These are phyloP conservation scores for Mycosarcoma mackinlayi DNA, from an alignment of 1,284 basidiomycete species.

Conservation along the genomic window DNA sequence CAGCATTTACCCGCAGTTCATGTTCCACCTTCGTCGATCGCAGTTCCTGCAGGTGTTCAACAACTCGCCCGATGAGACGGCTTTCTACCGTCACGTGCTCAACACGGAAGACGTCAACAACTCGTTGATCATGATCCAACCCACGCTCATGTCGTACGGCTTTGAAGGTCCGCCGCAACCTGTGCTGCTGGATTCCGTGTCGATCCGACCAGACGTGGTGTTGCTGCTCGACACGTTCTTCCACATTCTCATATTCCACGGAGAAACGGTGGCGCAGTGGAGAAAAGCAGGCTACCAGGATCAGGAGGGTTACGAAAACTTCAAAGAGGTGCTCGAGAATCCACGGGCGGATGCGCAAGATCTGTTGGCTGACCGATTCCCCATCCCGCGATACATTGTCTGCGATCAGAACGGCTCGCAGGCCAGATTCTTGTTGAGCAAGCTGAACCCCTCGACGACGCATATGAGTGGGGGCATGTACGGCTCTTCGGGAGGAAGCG, in stretches of 20 bases:
- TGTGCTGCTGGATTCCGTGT: constrained; percentile 94
- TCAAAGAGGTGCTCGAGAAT: constrained; percentile 89
- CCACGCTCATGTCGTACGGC: constrained; percentile 98
- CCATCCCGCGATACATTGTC: constrained; percentile 96
- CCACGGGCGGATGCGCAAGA: constrained; percentile 80
- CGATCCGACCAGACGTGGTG: constrained; percentile 95
- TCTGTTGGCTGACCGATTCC: constrained; percentile 91
- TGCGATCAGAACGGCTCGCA: constrained; percentile 98
- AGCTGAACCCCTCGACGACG: constrained; percentile 97
- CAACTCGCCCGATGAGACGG: constrained; percentile 99
- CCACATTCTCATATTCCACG: constrained; percentile 99
- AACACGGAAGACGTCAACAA: constrained; percentile 99
- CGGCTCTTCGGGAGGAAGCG: constrained; percentile 71
- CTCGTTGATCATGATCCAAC: constrained; percentile 99
- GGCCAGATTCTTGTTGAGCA: constrained; percentile 94
- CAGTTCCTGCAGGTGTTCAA: constrained; percentile 99
- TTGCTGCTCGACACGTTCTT: constrained; percentile 99
- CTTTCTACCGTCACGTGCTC: constrained; percentile 96
- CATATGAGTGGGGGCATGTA: constrained; percentile 81
- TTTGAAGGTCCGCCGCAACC: constrained; percentile 91
- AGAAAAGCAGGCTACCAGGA: constrained; percentile 99
- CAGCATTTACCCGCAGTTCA: constrained; percentile 99
- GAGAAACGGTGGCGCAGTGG: constrained; percentile 96
- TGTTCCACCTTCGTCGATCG: constrained; percentile 97
- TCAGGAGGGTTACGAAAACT: constrained; percentile 98